Base-by-base conservation (phyloP, 2,329 filamentous ascomycete species). In the Monilinia polystroma region DNA sequence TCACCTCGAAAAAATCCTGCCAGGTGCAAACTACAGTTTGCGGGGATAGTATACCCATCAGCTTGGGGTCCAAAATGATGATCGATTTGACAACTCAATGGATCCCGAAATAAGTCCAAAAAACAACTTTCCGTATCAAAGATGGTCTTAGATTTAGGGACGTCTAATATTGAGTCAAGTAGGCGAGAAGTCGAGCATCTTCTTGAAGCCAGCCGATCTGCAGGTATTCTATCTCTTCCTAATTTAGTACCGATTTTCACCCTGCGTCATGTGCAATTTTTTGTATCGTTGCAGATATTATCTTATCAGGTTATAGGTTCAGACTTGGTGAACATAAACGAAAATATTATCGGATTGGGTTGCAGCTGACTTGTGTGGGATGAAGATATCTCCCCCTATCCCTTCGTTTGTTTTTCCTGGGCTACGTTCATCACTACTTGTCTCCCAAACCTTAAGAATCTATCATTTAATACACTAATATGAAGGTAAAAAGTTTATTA, bases 291-390 rank as follows among this genome's bases (percentile, higher is more conserved):
- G 79, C 79, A 1, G 81, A 85, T 64, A 68, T 78, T 0, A 76
- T 87, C 0, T 56, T 54, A 26, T 70, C 4, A 4, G 68, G 66
- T 57, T 32, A 62, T 49, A 43, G 32, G 20, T 35, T 43, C 20
- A 58, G 45, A 16, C 54, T 23, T 6, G 3, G 58, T 1, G 77
- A 78, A 0, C 76, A 70, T 1, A 67, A 72, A 4, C 71, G 57
- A 12, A 66, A 71, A 41, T 66, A 69, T 54, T 68, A 0, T 6
- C 78, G 78, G 8, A 74, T 87, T 1, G 75, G 74, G 32, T 35
- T 35, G 32, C 3, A 4, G 84, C 84, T 0, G 83, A 87, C 74
- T 75, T 87, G 2, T 86, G 85, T 72, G 86, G 86, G 68, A 74
- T 87, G 23, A 87, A 87, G 70, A 81, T 84, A 63, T 55, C 73